Conservation (phyloP, 768 basidiomycete species). For the Amanita jacksonii region DNA sequence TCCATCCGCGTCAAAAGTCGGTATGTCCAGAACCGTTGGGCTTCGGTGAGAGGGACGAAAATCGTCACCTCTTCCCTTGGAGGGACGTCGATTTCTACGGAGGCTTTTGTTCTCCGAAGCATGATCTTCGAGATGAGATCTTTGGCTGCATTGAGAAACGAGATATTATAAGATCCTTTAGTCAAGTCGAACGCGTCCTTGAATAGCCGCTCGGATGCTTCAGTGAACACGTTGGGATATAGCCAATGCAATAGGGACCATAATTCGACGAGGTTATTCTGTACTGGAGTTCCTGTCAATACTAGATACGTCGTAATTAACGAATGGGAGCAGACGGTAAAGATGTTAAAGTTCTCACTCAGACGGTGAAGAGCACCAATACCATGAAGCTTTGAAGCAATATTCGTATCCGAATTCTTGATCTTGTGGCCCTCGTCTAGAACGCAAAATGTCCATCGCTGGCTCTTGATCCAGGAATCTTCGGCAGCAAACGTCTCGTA, state of each 20-base stretch:
- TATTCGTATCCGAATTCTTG: constrained; percentile 53
- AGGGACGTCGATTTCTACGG: constrained; percentile 36
- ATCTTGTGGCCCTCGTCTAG: constrained; percentile 66
- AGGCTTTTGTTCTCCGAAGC: constrained; percentile 51
- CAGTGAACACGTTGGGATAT: constrained; percentile 43
- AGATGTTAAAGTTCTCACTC: constrained; percentile 23
- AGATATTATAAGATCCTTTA: constrained; percentile 39
- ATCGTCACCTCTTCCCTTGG: constrained; percentile 49
- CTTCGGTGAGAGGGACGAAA: constrained; percentile 48
- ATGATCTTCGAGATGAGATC: constrained; percentile 41
- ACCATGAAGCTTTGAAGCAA: constrained; percentile 44
- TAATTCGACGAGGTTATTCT: constrained; percentile 53
- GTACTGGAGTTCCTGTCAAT: constrained; percentile 66
- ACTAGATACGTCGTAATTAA: constrained; percentile 25
- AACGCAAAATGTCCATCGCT: constrained; percentile 48
- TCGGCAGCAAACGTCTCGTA: constrained; percentile 57
- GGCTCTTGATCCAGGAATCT: constrained; percentile 50
- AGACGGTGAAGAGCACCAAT: constrained; percentile 49
- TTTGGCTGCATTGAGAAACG: constrained; percentile 39
- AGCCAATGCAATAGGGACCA: constrained; percentile 50
- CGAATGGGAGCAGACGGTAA: neutral
- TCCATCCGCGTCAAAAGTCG: constrained; percentile 45
- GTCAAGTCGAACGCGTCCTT: constrained; percentile 43
- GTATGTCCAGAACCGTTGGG: constrained; percentile 55
- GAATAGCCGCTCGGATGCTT: constrained; percentile 37